phyloP scores from a whole-genome alignment of 495 filamentous ascomycete genomes.

The Neurospora sp. region DNA sequence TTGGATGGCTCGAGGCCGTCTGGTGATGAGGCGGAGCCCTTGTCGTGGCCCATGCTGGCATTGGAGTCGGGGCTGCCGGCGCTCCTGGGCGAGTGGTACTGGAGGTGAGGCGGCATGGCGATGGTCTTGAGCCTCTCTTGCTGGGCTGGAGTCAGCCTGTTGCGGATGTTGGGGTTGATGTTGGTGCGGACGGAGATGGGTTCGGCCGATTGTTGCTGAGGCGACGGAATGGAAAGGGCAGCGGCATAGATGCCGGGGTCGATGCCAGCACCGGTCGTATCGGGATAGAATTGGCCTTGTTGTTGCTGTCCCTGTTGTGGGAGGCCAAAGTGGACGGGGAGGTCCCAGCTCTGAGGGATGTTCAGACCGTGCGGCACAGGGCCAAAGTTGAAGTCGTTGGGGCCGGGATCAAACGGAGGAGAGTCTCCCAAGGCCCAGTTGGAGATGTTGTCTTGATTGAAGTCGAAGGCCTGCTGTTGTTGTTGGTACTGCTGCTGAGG shows the following conservation, averaged over 20 bases:
- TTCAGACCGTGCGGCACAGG: not conserved
- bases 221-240: slow-evolving; percentile 2
- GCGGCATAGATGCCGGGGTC: slow-evolving; percentile 5
- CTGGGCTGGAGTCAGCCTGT: slow-evolving; percentile 39
- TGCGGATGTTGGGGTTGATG: slow-evolving; percentile 14
- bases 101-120: slow-evolving; percentile 46
- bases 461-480: slow-evolving; percentile 22
- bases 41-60: slow-evolving; percentile 23
- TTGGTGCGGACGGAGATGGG: slow-evolving; percentile 6
- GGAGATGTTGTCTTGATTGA: slow-evolving; percentile 14
- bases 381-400: slow-evolving; percentile 11
- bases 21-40: slow-evolving; percentile 37
- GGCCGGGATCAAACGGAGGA: slow-evolving; percentile 31
- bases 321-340: slow-evolving; percentile 17
- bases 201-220: slow-evolving; percentile 4
- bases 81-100: slow-evolving; percentile 44
- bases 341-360: slow-evolving; percentile 15
- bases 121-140: slow-evolving; percentile 43
- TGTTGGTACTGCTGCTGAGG: slow-evolving; percentile 20
- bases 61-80: slow-evolving; percentile 38
- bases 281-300: slow-evolving; percentile 14
- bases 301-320: slow-evolving; percentile 21
- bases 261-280: slow-evolving; percentile 6
- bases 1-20: slow-evolving; percentile 35
- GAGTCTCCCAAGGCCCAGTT: slow-evolving; percentile 36